Percentiles rank a stretch among this genome's conserved stretches.
Evolutionary conservation across 495 filamentous ascomycete species (phyloP).

Genomic region (Penicillium cinerascens): DNA sequence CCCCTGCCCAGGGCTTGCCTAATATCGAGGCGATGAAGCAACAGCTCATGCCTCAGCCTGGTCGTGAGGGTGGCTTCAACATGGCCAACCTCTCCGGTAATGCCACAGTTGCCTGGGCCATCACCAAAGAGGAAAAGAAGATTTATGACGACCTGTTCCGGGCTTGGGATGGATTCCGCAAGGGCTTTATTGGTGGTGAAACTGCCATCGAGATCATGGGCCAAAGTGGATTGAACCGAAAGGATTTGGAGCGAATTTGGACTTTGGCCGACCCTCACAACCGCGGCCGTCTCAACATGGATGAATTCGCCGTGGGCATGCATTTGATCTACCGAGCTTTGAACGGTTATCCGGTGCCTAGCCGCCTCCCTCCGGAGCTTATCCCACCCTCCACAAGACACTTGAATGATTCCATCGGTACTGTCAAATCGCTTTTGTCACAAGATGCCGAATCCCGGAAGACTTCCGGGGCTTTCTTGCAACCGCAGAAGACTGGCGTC

Average conservation of each 20-base stretch:
- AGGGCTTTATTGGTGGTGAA: conserved; percentile 89
- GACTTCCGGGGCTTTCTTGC: conserved; percentile 75
- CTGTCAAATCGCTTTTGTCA: conserved; percentile 87
- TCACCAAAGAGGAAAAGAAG: conserved; percentile 98
- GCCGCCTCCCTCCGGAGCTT: conserved; percentile 85
- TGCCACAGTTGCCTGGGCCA: conserved; percentile 95
- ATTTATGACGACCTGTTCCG: conserved; percentile 94
- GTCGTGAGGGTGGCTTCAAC: conserved; percentile 89
- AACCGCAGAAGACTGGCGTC: conserved; percentile 95
- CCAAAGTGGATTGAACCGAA: conserved; percentile 87
- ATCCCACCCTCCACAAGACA: conserved; percentile 95
- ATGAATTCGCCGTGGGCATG: conserved; percentile 99
- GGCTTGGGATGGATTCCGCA: conserved; percentile 93
- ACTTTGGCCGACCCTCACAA: conserved; percentile 92
- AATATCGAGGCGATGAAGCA: conserved; percentile 92
- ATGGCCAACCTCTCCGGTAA: conserved; percentile 85
- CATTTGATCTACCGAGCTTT: conserved; percentile 97
- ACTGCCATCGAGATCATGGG: conserved; percentile 96
- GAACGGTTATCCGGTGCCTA: conserved; percentile 93
- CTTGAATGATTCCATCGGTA: conserved; percentile 84
- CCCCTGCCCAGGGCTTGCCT: conserved; percentile 81
- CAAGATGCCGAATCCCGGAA: conserved; percentile 86
- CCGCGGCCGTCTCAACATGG: conserved; percentile 88
- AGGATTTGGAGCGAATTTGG: conserved; percentile 91
- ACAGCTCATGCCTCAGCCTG: conserved; percentile 97